Evolutionary conservation across 768 basidiomycete species (phyloP).

Genomic region (Suillus paluster): DNA sequence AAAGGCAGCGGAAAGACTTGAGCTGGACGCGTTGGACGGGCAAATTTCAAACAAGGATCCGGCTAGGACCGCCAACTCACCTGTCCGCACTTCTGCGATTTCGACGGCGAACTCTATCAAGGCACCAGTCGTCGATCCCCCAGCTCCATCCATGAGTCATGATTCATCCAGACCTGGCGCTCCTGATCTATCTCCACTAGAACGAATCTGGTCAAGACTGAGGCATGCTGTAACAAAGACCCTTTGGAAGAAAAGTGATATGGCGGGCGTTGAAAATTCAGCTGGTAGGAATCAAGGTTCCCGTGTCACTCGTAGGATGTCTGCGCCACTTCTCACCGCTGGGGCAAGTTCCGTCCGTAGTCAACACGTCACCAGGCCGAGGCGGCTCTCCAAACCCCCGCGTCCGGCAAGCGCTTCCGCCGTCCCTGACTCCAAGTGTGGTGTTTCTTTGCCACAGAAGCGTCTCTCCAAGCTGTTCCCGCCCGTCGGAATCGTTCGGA

Average conservation of each 20-base stretch:
- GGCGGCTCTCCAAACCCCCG: not conserved
- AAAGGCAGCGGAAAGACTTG: not conserved
- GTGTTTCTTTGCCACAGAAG: not conserved
- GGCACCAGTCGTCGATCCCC: not conserved
- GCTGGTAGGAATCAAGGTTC: not conserved
- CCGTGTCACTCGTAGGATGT: conserved; percentile 5
- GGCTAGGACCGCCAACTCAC: not conserved
- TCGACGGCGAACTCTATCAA: not conserved
- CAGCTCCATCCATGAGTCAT: not conserved
- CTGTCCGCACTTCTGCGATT: not conserved
- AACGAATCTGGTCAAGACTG: conserved; percentile 5
- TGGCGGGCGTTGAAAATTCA: not conserved
- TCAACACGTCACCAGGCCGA: not conserved
- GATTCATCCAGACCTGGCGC: conserved; percentile 20
- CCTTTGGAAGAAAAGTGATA: conserved; percentile 16
- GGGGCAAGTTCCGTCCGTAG: conserved; percentile 11
- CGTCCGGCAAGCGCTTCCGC: conserved; percentile 10
- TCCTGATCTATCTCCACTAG: not conserved
- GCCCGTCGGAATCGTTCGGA: not conserved
- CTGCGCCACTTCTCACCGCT: conserved; percentile 18
- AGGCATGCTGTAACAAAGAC: conserved; percentile 12
- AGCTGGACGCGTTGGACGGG: not conserved
- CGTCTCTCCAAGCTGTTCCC: not conserved
- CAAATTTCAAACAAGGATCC: not conserved
- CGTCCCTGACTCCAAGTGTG: not conserved